Evolutionary conservation across 257 asterid genomes (phyloP), one percentile per base, ranked within the genome.

Genomic region (Datura wrightii): DNA sequence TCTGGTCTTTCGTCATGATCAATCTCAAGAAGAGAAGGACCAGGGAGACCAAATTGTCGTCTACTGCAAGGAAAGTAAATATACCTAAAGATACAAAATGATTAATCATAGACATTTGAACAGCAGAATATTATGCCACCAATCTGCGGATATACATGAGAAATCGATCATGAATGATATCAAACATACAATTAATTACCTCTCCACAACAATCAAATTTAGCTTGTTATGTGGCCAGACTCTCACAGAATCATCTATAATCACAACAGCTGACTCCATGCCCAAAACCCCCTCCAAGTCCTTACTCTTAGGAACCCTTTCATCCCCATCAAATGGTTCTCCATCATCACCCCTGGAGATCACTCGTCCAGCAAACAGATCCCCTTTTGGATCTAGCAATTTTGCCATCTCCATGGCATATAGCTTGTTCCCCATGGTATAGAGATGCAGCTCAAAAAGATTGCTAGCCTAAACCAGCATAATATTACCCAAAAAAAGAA

Each of bases 321-420:
- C 98, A 84, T 93, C 98, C 67, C 98, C 91, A 83, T 94, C 98
- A 85, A 89, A 86, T 83, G 92, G 89, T 84, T 94, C 98, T 18
- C 93, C 95, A 85, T 97, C 98, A 86, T 92, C 99, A 79, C 98
- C 99, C 79, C 97, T 87, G 5, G 99, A 94, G 86, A 95, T 90
- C 60, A 97, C 99, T 86, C 99, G 93, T 79, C 98, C 99, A 88
- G 97, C 91, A 91, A 97, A 97, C 90, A 95, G 76, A 80, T 92
- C 98, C 76, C 99, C 99, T 86, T 89, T 95, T 48, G 99, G 99
- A 90, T 97, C 99, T 87, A 97, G 98, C 91, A 97, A 84, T 90
- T 95, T 97, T 65, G 99, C 99, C 99, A 97, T 95, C 94, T 97
- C 98, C 9, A 97, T 97, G 85, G 99, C 99, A 89, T 97, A 97